Evolutionary conservation across 1,284 basidiomycete genomes (phyloP).

Genomic region (Naganishia albida): DNA sequence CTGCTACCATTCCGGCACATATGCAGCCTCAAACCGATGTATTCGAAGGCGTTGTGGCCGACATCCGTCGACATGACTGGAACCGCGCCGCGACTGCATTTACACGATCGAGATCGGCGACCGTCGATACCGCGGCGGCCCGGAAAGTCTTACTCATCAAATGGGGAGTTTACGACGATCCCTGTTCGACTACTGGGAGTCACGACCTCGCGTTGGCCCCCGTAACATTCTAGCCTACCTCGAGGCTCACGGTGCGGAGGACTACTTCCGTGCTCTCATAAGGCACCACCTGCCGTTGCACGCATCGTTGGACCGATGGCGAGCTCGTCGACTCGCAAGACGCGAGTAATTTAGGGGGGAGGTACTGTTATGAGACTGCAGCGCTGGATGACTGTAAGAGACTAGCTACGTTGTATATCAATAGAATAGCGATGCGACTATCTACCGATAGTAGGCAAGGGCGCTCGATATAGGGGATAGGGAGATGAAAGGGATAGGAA

Average conservation of each 20-base stretch:
- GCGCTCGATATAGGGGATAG: no score
- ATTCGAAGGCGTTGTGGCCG: neutral
- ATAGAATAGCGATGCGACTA: no score
- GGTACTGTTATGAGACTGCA: no score
- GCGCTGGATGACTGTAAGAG: no score
- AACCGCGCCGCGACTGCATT: neutral
- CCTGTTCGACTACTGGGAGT: conserved; percentile 1
- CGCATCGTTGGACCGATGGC: neutral
- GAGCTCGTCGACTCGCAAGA: conserved; percentile 3
- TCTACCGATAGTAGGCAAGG: no score
- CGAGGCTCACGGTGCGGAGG: no score
- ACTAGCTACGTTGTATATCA: no score
- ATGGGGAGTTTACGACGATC: neutral
- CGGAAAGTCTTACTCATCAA: neutral
- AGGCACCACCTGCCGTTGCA: conserved; percentile 7
- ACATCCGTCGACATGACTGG: conserved; percentile 6
- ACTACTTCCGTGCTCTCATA: neutral
- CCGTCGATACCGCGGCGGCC: neutral
- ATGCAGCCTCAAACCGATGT: neutral
- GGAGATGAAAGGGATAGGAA: no score
- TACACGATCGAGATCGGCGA: neutral
- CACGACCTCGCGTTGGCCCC: neutral
- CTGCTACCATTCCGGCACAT: neutral
- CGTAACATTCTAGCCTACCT: neutral
- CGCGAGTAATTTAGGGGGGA: neutral